Percentiles rank a stretch among this genome's conserved stretches.
Evolutionary conservation across 495 filamentous ascomycete genomes (phyloP).

Genomic region (Penicillium bialowiezense): DNA sequence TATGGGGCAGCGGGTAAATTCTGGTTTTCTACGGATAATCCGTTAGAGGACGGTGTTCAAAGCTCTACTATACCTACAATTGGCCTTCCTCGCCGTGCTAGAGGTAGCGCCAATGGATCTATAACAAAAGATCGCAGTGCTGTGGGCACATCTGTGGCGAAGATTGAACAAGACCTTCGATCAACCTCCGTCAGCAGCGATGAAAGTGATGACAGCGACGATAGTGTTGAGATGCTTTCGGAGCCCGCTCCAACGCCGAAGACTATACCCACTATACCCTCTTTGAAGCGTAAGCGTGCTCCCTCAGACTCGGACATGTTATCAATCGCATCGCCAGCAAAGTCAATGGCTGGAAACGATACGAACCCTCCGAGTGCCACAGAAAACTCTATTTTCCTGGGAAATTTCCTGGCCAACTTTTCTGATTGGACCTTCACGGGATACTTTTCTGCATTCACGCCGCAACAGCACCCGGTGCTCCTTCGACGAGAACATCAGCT

Average conservation of each 20-base stretch:
- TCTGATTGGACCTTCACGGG: slow-evolving; percentile 45
- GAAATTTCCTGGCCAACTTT: slow-evolving; percentile 44
- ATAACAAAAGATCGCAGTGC: not conserved
- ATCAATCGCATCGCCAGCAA: slow-evolving; percentile 30
- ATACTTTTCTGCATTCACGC: slow-evolving; percentile 39
- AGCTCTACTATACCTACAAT: slow-evolving; percentile 39
- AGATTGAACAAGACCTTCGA: slow-evolving; percentile 1
- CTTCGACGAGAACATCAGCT: slow-evolving; percentile 38
- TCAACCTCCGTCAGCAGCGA: slow-evolving; percentile 28
- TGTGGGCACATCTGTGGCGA: not conserved
- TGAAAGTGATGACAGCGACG: slow-evolving; percentile 33
- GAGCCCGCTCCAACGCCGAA: slow-evolving; percentile 22
- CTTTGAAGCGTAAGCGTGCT: slow-evolving; percentile 42
- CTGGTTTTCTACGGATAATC: slow-evolving; percentile 33
- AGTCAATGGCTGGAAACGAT: slow-evolving; percentile 18
- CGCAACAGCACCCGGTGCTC: slow-evolving; percentile 31
- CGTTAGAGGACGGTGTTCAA: slow-evolving; percentile 3
- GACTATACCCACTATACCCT: slow-evolving; percentile 19
- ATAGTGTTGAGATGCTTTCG: slow-evolving; percentile 27
- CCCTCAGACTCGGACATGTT: slow-evolving; percentile 35
- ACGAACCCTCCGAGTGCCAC: slow-evolving; percentile 14
- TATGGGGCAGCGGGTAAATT: slow-evolving; percentile 51
- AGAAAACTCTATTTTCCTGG: slow-evolving; percentile 40
- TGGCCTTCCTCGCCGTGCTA: slow-evolving; percentile 34
- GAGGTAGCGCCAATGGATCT: not conserved